Conservation (phyloP, 352 stramenopile genomes). For the Albugo laibachii region DNA sequence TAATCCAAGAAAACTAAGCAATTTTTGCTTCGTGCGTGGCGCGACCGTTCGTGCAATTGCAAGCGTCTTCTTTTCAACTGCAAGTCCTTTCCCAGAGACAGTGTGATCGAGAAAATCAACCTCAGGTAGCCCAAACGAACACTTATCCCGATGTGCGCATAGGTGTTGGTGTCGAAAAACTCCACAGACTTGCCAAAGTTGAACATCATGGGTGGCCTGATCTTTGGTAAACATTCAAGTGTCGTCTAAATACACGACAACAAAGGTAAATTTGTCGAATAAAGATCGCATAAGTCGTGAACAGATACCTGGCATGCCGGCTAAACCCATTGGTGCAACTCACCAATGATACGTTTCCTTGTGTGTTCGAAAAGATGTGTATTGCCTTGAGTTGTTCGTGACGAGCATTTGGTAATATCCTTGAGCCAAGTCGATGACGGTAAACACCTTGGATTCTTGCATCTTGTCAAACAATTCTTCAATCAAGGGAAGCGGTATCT, state of each 20-base stretch:
- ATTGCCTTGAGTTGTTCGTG: not conserved
- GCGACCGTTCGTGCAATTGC: slow-evolving; percentile 2
- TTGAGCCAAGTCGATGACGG: slow-evolving; percentile 3
- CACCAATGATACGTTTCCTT: slow-evolving; percentile 1
- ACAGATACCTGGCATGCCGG: slow-evolving; percentile 1
- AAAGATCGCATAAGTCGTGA: not conserved
- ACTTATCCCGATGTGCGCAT: slow-evolving; percentile 1
- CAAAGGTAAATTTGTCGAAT: slow-evolving; percentile 1
- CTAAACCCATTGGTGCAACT: slow-evolving; percentile 14
- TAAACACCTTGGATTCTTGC: not conserved
- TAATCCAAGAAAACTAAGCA: slow-evolving; percentile 9
- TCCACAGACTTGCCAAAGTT: not conserved
- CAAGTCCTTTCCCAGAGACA: slow-evolving; percentile 2
- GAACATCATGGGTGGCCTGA: slow-evolving; percentile 3
- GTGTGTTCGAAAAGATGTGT: not conserved
- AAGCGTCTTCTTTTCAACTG: slow-evolving; percentile 5
- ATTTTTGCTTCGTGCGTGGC: slow-evolving; percentile 4
- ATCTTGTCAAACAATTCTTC: slow-evolving; percentile 11
- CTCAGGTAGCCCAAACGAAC: not conserved
- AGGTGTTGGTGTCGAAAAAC: slow-evolving; percentile 4
- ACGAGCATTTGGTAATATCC: slow-evolving; percentile 7
- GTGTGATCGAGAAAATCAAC: slow-evolving; percentile 6
- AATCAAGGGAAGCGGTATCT: slow-evolving; percentile 10
- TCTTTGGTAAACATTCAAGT: slow-evolving; percentile 4
- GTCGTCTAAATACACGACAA: not conserved